Percentiles rank a stretch among this genome's conserved stretches.
Evolutionary conservation across 164 flowering plant species (phyloP).

Genomic region (Houttuynia cordata): DNA sequence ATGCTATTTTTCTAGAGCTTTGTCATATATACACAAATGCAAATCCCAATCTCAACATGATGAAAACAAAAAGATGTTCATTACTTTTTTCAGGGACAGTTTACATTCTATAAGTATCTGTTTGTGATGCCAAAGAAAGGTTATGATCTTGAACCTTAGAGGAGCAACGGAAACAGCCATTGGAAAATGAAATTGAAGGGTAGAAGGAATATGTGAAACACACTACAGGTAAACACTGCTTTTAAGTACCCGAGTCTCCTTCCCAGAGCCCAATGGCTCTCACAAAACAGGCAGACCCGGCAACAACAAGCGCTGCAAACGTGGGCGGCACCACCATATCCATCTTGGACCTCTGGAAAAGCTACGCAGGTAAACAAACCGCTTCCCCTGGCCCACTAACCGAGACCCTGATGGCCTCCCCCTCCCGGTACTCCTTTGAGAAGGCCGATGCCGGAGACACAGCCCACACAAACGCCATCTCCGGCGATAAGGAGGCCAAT

Average conservation of each 20-base stretch:
- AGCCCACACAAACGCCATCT: constrained; percentile 26
- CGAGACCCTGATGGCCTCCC: constrained; percentile 32
- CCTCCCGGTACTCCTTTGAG: constrained; percentile 8
- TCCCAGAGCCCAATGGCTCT: constrained; percentile 47
- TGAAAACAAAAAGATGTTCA: no score
- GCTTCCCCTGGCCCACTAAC: constrained; percentile 40
- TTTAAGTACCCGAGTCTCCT: background rate
- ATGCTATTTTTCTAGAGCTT: no score
- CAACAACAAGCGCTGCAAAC: constrained; percentile 55
- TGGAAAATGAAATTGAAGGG: background rate
- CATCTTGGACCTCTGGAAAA: constrained; percentile 27
- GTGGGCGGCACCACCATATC: constrained; percentile 53
- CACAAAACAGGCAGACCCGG: constrained; percentile 47
- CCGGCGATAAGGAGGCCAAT: constrained; percentile 26
- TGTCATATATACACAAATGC: no score
- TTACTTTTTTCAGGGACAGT: no score
- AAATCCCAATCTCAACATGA: no score
- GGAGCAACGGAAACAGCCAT: no score
- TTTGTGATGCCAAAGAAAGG: no score
- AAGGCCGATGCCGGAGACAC: constrained; percentile 20
- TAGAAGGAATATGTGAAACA: no score
- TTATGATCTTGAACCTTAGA: no score
- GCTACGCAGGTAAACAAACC: constrained; percentile 41
- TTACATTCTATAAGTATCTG: no score
- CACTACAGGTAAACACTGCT: background rate